These are phyloP conservation scores for Lachnellula occidentalis DNA, from an alignment of 2,329 filamentous ascomycete species.

Conservation along the genomic window DNA sequence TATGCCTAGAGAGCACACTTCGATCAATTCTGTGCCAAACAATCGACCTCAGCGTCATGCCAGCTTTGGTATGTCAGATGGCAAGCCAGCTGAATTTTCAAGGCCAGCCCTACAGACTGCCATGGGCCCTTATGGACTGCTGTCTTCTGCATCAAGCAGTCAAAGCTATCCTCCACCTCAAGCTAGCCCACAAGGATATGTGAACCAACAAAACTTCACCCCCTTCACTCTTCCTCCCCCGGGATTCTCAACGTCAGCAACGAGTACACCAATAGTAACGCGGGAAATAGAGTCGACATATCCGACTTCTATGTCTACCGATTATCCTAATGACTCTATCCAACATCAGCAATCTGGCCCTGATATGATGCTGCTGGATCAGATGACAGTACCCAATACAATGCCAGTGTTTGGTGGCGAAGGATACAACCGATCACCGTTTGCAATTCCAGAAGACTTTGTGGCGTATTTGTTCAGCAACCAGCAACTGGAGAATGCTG, in stretches of 20 bases:
- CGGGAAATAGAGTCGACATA: constrained; percentile 27
- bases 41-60: constrained; percentile 23
- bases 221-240: constrained; percentile 59
- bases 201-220: constrained; percentile 55
- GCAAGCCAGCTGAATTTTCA: constrained; percentile 34
- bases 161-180: constrained; percentile 39
- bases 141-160: constrained; percentile 48
- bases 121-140: constrained; percentile 44
- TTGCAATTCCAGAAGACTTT: constrained; percentile 81
- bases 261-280: constrained; percentile 24
- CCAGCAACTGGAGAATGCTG: constrained; percentile 45
- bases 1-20: constrained; percentile 20
- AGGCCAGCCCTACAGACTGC: constrained; percentile 44
- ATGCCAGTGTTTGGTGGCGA: constrained; percentile 87
- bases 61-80: constrained; percentile 29
- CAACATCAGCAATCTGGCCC: constrained; percentile 31
- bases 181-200: constrained; percentile 45
- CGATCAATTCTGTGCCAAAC: constrained; percentile 12
- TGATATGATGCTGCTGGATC: constrained; percentile 56
- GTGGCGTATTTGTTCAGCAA: constrained; percentile 80
- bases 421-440: constrained; percentile 78
- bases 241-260: constrained; percentile 43
- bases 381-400: constrained; percentile 59
- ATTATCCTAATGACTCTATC: constrained; percentile 31
- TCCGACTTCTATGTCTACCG: constrained; percentile 26